Conservation (phyloP, 768 basidiomycete genomes). For the Cystobasidium ongulense region DNA sequence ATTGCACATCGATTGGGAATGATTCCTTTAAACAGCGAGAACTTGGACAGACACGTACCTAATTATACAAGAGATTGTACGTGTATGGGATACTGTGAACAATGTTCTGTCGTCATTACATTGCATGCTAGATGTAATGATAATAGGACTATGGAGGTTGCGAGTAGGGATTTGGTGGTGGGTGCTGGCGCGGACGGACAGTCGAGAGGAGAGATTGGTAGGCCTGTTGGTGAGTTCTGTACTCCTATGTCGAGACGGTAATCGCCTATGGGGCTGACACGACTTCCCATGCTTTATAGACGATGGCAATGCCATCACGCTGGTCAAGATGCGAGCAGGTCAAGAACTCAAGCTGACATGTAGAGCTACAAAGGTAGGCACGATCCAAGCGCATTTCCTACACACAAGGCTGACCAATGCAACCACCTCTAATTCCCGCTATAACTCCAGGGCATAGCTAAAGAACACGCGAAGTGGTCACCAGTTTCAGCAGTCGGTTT, state of each 20-base stretch:
- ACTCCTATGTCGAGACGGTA: not conserved
- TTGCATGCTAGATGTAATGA: slow-evolving; percentile 60
- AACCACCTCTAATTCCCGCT: not conserved
- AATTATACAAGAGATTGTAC: slow-evolving; percentile 62
- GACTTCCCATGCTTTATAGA: not conserved
- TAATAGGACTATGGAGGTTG: slow-evolving; percentile 66
- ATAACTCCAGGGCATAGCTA: slow-evolving; percentile 73
- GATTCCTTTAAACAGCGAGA: slow-evolving; percentile 82
- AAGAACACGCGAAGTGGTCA: slow-evolving; percentile 99
- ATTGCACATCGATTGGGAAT: slow-evolving; percentile 92
- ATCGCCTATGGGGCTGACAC: not conserved
- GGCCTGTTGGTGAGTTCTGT: slow-evolving; percentile 35
- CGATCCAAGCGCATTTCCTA: not conserved
- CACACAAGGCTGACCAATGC: not conserved
- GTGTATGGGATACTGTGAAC: slow-evolving; percentile 72
- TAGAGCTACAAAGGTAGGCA: slow-evolving; percentile 79
- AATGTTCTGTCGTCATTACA: slow-evolving; percentile 73
- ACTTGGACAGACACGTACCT: slow-evolving; percentile 49
- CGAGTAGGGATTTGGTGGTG: slow-evolving; percentile 62
- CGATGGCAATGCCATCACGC: slow-evolving; percentile 4
- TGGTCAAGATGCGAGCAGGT: slow-evolving; percentile 50
- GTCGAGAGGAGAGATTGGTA: slow-evolving; percentile 31
- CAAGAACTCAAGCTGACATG: slow-evolving; percentile 81
- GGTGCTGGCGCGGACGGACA: slow-evolving; percentile 29
- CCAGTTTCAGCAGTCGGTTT: slow-evolving; percentile 90